phyloP scores from a whole-genome alignment of 1,284 basidiomycete genomes.

The Hypsizygus ulmarius region DNA sequence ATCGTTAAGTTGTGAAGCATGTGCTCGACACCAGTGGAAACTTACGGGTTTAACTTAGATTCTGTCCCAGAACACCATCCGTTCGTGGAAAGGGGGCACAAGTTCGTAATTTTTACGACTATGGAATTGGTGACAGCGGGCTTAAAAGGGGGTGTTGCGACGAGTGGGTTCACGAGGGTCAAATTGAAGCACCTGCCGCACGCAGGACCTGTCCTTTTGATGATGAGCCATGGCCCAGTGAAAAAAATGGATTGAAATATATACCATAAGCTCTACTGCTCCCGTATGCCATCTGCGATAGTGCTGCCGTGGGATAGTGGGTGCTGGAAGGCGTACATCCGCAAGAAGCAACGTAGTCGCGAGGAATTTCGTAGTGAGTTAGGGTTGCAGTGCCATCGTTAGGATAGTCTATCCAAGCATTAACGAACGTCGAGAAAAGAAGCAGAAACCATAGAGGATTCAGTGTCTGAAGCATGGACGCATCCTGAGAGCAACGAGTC shows the following conservation, averaged over 20 bases:
- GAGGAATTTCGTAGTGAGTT: conserved; percentile 62
- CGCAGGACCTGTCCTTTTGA: conserved; percentile 40
- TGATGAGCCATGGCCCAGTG: conserved; percentile 2
- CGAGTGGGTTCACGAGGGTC: conserved; percentile 66
- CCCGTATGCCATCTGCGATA: conserved; percentile 75
- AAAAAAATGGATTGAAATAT: not conserved
- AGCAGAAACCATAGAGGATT: conserved; percentile 2
- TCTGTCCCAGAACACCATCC: conserved; percentile 73
- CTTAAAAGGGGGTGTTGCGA: conserved; percentile 65
- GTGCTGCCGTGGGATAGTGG: conserved; percentile 71
- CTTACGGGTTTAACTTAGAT: conserved; percentile 58
- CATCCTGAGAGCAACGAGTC: conserved; percentile 2
- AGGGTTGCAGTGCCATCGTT: conserved; percentile 53
- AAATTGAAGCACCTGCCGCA: conserved; percentile 78
- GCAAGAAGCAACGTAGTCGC: conserved; percentile 49
- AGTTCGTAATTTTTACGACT: conserved; percentile 70
- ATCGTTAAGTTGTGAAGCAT: not conserved
- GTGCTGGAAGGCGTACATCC: conserved; percentile 71
- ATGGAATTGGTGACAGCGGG: conserved; percentile 60
- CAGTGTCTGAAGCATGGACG: conserved; percentile 4
- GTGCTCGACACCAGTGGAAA: conserved; percentile 13
- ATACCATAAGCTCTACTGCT: conserved; percentile 67
- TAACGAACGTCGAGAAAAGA: conserved; percentile 18
- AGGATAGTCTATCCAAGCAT: conserved; percentile 60
- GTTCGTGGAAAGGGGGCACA: conserved; percentile 58